Conservation (phyloP, 2,329 filamentous ascomycete genomes). For the Ophiosphaerella korrae region DNA sequence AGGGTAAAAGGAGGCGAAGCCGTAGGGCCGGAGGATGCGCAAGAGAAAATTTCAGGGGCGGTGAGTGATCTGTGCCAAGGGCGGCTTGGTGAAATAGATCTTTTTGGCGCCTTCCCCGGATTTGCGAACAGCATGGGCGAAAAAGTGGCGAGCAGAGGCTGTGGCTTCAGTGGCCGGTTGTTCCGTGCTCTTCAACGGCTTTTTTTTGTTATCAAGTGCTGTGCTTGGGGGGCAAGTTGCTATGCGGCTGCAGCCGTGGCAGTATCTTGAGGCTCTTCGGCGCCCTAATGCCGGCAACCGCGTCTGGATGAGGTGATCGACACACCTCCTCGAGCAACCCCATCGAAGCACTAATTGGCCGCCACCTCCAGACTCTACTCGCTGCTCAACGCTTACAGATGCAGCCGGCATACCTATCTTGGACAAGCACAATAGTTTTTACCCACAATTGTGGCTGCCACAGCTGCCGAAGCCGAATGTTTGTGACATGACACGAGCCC, state of each 20-base stretch:
- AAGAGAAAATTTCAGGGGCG: conserved; percentile 16
- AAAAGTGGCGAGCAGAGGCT: neutral
- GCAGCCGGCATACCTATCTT: neutral
- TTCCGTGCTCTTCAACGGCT: neutral
- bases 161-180: neutral
- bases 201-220: neutral
- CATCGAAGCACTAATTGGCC: conserved; percentile 5
- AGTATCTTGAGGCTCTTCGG: conserved; percentile 4
- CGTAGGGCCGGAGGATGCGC: neutral
- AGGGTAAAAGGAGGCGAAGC: conserved; percentile 12
- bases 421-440: too few species aligned
- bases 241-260: too few species aligned
- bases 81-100: conserved; percentile 3
- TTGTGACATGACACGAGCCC: too few species aligned
- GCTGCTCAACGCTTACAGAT: conserved; percentile 4
- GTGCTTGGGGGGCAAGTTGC: too few species aligned
- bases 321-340: conserved; percentile 16
- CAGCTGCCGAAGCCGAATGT: too few species aligned
- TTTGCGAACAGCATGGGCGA: neutral
- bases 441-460: too few species aligned
- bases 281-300: conserved; percentile 2
- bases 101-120: conserved; percentile 4
- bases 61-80: conserved; percentile 22
- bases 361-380: conserved; percentile 12
- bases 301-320: conserved; percentile 8